phyloP scores from a whole-genome alignment of 2,329 filamentous ascomycete species.

The Lecanicillium sp. region DNA sequence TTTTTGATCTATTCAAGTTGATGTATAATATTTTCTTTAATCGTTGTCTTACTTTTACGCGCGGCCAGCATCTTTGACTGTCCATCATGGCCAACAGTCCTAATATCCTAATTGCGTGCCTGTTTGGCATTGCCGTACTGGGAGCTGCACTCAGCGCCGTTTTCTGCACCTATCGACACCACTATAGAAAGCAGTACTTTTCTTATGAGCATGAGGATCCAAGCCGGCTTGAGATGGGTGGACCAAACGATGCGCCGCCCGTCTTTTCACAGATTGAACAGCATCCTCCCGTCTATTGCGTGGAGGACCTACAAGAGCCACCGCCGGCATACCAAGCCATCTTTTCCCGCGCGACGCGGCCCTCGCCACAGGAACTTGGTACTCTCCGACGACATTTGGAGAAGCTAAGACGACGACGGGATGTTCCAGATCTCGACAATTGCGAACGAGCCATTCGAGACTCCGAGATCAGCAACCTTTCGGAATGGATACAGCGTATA shows the following conservation, averaged over 20 bases:
- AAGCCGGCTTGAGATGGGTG: too few species aligned
- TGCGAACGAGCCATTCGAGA: slow-evolving; percentile 6
- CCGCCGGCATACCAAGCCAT: slow-evolving; percentile 10
- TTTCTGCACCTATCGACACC: slow-evolving; percentile 1
- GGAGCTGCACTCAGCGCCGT: not conserved
- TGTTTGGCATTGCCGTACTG: slow-evolving; percentile 2
- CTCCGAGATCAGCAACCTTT: slow-evolving; percentile 8
- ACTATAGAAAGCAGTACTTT: not conserved
- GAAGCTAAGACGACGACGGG: not conserved
- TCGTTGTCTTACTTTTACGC: too few species aligned
- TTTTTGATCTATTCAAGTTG: too few species aligned
- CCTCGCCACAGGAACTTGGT: slow-evolving; percentile 1
- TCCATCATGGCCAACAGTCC: not conserved
- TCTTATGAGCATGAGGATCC: not conserved
- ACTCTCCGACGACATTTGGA: slow-evolving; percentile 1
- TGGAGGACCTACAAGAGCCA: slow-evolving; percentile 8
- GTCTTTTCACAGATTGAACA: not conserved
- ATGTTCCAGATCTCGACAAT: not conserved
- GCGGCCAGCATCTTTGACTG: too few species aligned
- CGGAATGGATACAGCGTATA: slow-evolving; percentile 10
- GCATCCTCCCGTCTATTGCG: slow-evolving; percentile 9
- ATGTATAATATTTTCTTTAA: too few species aligned
- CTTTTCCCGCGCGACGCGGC: not conserved
- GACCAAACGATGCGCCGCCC: not conserved
- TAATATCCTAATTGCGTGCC: slow-evolving; percentile 4